Conservation (phyloP, 345 rosid species). For the Eucalyptus polyanthemos region DNA sequence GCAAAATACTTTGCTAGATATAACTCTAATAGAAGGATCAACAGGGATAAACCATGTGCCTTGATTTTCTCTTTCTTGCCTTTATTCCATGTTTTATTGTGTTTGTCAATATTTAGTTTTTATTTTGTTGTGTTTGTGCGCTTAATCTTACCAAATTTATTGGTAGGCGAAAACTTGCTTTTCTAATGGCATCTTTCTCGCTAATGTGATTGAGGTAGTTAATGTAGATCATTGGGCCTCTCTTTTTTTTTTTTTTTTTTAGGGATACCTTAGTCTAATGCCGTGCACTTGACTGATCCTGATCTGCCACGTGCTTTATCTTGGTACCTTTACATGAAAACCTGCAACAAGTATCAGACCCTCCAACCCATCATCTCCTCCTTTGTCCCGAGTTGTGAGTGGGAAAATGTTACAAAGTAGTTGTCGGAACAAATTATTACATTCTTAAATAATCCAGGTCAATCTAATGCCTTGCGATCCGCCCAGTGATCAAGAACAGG, state of each 20-base stretch:
- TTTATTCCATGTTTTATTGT: no score
- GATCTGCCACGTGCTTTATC: not conserved
- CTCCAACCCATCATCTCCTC: not conserved
- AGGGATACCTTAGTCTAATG: not conserved
- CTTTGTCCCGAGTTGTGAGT: not conserved
- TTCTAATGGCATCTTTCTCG: no score
- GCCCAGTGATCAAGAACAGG: not conserved
- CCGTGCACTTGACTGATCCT: not conserved
- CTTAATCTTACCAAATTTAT: no score
- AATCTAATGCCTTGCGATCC: not conserved
- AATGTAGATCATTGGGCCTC: not conserved
- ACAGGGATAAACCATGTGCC: fast-evolving
- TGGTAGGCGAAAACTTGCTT: no score
- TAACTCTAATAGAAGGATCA: not conserved
- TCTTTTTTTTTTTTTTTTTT: not conserved
- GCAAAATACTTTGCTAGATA: no score
- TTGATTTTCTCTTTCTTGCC: no score
- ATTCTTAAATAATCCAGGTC: not conserved
- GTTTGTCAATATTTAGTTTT: no score
- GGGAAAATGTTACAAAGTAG: not conserved
- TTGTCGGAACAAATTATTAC: not conserved
- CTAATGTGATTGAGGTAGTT: not conserved
- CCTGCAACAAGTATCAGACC: not conserved
- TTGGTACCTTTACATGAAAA: not conserved
- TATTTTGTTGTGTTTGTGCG: no score